phyloP scores from a whole-genome alignment of 2,329 filamentous ascomycete species.

The Fusarium verticillioides region DNA sequence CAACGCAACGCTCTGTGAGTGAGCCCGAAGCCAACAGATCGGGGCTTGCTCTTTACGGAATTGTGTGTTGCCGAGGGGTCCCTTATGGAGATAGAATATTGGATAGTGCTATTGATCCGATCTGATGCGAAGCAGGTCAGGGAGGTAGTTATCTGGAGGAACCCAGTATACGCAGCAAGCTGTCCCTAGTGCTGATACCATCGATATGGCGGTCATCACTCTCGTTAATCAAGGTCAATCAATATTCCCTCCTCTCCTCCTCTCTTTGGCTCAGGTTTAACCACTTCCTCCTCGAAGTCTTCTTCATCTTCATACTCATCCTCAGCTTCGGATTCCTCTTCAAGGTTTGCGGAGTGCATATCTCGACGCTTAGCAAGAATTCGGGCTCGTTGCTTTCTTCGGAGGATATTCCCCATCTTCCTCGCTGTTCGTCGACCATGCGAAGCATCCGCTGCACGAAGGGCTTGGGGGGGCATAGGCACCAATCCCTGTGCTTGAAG shows the following conservation, averaged over 20 bases:
- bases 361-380: neutral
- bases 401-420: neutral
- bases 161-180: neutral
- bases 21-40: neutral
- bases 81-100: neutral
- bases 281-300: neutral
- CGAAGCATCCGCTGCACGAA: neutral
- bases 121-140: neutral
- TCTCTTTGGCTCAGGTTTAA: neutral
- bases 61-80: neutral
- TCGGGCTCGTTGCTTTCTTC: slow-evolving; percentile 16
- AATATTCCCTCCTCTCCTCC: slow-evolving; percentile 21
- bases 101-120: neutral
- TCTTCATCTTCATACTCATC: slow-evolving; percentile 2
- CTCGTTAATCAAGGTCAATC: slow-evolving; percentile 18
- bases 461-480: slow-evolving; percentile 18
- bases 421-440: slow-evolving; percentile 5
- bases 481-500: slow-evolving; percentile 33
- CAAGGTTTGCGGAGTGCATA: neutral
- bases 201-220: neutral
- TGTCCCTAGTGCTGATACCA: neutral
- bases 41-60: neutral
- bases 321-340: neutral
- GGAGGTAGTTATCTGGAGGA: neutral
- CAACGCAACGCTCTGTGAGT: neutral